Conservation (phyloP, 106 monocot genomes). For the Acanthochlamys bracteata region DNA sequence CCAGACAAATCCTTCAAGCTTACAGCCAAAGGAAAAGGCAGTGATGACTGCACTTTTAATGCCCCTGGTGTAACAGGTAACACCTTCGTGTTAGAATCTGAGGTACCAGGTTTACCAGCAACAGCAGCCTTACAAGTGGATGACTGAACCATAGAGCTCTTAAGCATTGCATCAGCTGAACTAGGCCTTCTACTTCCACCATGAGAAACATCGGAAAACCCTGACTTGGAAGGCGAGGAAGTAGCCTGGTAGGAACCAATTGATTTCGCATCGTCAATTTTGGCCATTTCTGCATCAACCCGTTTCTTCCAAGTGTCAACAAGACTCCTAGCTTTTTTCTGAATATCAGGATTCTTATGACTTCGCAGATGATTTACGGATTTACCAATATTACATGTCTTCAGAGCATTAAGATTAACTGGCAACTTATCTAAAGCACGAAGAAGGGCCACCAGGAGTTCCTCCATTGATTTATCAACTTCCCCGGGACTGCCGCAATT, state of each 20-base stretch:
- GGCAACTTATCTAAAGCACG: slow-evolving; percentile 85
- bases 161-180: slow-evolving; percentile 28
- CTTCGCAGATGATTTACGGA: slow-evolving; percentile 81
- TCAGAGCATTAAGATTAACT: slow-evolving; percentile 77
- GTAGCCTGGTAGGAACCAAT: slow-evolving; percentile 26
- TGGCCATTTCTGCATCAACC: slow-evolving; percentile 74
- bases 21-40: slow-evolving; percentile 14
- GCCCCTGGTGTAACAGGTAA: slow-evolving; percentile 21
- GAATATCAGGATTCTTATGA: slow-evolving; percentile 81
- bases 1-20: slow-evolving; percentile 35
- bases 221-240: slow-evolving; percentile 45
- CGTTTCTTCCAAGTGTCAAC: slow-evolving; percentile 95
- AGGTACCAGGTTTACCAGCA: slow-evolving; percentile 31
- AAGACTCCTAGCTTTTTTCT: slow-evolving; percentile 79
- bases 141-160: slow-evolving; percentile 18
- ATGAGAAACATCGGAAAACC: slow-evolving; percentile 53
- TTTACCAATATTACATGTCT: slow-evolving; percentile 74
- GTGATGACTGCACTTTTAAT: slow-evolving; percentile 24
- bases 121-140: slow-evolving; percentile 32
- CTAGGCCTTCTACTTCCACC: slow-evolving; percentile 23
- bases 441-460: slow-evolving; percentile 67
- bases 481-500: slow-evolving; percentile 63
- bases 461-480: slow-evolving; percentile 66
- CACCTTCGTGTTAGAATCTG: slow-evolving; percentile 35
- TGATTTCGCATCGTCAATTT: slow-evolving; percentile 54